Percentiles rank a stretch among this genome's conserved stretches.
These are phyloP conservation scores for Coelastrella sp. DNA, from an alignment of 139 green algal genomes.

Conservation along the genomic window DNA sequence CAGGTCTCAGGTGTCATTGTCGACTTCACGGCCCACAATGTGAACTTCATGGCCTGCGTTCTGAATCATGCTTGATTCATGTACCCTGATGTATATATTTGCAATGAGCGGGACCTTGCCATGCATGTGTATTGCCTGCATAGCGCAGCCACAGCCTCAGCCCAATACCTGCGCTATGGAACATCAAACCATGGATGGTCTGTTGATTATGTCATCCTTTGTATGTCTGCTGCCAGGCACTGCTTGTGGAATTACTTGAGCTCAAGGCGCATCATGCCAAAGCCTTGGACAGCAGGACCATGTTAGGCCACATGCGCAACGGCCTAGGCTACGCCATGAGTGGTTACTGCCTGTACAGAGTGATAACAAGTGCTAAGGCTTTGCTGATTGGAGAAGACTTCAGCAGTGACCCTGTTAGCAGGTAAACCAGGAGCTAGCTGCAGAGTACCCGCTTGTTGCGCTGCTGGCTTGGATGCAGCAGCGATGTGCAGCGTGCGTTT, in stretches of 20 bases:
- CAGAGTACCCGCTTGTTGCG: no score
- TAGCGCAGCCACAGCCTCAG: background rate
- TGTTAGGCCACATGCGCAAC: conserved; percentile 86
- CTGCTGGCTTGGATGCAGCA: no score
- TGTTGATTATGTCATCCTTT: background rate
- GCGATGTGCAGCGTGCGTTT: no score
- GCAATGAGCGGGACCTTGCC: no score
- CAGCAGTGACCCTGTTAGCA: conserved; percentile 79
- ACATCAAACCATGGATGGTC: background rate
- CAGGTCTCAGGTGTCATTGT: no score
- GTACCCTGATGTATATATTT: no score
- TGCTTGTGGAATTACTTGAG: conserved; percentile 85
- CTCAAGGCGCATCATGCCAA: conserved; percentile 75
- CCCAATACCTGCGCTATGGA: background rate
- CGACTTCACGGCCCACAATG: no score
- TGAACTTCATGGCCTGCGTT: no score
- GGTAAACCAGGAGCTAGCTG: background rate
- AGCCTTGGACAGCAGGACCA: conserved; percentile 80
- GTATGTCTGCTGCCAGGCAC: conserved; percentile 41
- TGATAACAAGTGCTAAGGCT: conserved; percentile 75
- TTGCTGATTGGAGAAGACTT: conserved; percentile 90
- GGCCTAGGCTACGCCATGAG: conserved; percentile 86
- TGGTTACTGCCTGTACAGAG: conserved; percentile 87
- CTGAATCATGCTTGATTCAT: no score
- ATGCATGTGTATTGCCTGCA: no score